Conservation (phyloP, 352 stramenopile species). For the Phytophthora tentaculata region DNA sequence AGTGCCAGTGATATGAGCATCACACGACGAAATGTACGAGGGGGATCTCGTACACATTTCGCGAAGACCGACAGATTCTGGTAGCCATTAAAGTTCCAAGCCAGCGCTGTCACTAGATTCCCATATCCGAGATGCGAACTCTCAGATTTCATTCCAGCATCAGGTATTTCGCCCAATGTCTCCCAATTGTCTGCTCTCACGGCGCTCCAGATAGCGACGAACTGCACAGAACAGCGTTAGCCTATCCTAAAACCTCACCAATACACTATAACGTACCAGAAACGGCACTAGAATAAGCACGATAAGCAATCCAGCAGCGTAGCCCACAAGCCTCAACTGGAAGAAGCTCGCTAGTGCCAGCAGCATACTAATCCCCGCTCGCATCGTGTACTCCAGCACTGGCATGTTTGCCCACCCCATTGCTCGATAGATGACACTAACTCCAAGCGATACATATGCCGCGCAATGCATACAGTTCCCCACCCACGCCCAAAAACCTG, state of each 20-base stretch:
- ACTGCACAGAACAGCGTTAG: conserved; percentile 17
- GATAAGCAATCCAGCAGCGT: conserved; percentile 35
- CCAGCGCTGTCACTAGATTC: conserved; percentile 41
- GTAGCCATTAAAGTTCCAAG: conserved; percentile 67
- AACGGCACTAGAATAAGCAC: conserved; percentile 49
- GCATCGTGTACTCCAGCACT: conserved; percentile 49
- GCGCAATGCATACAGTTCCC: conserved; percentile 80
- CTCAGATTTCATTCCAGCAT: conserved; percentile 10
- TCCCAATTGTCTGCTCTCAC: conserved; percentile 43
- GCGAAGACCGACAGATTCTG: conserved; percentile 62
- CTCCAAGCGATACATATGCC: conserved; percentile 64
- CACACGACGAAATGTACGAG: conserved; percentile 46
- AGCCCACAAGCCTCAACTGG: conserved; percentile 48
- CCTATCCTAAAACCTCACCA: not conserved
- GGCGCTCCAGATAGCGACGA: conserved; percentile 46
- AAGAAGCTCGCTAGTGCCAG: conserved; percentile 57
- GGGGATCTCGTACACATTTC: conserved; percentile 45
- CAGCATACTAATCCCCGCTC: conserved; percentile 53
- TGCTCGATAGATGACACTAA: conserved; percentile 37
- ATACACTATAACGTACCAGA: conserved; percentile 24
- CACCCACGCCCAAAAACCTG: conserved; percentile 86
- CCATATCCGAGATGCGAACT: conserved; percentile 33
- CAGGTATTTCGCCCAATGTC: conserved; percentile 40
- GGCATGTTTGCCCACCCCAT: conserved; percentile 27
- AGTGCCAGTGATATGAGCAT: conserved; percentile 46